A percentile compares a stretch with the other conserved stretches of the same genome.
These are phyloP conservation scores for Phlyctochytrium arcticum DNA, from an alignment of 192 early-diverging fungal genomes.

Conservation along the genomic window DNA sequence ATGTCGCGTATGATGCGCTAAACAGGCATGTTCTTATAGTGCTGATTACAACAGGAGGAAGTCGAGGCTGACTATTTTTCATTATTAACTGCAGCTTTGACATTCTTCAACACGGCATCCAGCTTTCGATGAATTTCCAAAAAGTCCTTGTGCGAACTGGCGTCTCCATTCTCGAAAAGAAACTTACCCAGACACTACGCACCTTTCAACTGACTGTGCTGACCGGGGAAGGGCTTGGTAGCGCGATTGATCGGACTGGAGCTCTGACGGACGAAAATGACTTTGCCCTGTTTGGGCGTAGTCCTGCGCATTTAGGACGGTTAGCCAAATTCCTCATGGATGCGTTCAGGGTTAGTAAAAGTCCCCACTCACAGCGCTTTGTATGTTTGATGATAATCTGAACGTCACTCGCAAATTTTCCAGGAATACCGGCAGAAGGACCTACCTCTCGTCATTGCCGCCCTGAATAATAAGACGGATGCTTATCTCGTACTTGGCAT, in stretches of 20 bases:
- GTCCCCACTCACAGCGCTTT: no score
- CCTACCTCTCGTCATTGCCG: conserved; percentile 76
- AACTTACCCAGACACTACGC: conserved; percentile 66
- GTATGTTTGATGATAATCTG: not conserved
- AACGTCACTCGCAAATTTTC: not conserved
- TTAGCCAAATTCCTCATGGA: conserved; percentile 81
- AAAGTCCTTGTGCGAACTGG: conserved; percentile 72
- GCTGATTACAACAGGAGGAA: no score
- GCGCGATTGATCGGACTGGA: conserved; percentile 1
- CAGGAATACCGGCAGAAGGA: conserved; percentile 68
- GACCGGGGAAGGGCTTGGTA: conserved; percentile 17
- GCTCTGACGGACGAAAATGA: conserved; percentile 31
- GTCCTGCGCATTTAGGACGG: conserved; percentile 53
- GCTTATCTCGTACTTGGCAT: conserved; percentile 69
- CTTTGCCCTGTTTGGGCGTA: conserved; percentile 38
- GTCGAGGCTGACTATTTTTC: no score
- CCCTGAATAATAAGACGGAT: conserved; percentile 57
- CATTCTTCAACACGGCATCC: conserved; percentile 62
- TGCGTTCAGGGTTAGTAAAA: conserved; percentile 65
- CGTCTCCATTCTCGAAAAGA: conserved; percentile 74
- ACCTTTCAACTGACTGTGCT: conserved; percentile 69
- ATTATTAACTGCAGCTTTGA: conserved; percentile 42
- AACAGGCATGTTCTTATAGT: conserved; percentile 36
- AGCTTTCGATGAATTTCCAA: conserved; percentile 72
- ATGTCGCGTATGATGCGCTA: conserved; percentile 84